Percentiles rank a stretch among this genome's conserved stretches.
These are phyloP conservation scores for Parsonsia alboflavescens DNA, from an alignment of 257 asterid genomes.

Conservation along the genomic window DNA sequence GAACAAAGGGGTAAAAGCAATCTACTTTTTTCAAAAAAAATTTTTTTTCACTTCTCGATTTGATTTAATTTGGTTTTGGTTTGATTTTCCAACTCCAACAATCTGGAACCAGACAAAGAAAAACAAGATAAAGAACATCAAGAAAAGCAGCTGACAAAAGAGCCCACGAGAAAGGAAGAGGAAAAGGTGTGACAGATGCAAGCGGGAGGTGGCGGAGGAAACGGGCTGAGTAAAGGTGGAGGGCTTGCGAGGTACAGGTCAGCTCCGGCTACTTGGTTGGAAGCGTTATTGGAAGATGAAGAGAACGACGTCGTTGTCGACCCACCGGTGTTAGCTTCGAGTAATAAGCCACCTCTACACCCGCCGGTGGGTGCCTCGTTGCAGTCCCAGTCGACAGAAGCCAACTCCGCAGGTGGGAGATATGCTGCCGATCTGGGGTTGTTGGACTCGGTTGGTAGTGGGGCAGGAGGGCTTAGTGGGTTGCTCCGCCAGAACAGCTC, in stretches of 20 bases:
- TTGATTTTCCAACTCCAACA: not conserved
- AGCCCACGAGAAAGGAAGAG: not conserved
- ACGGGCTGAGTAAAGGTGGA: slow-evolving; percentile 41
- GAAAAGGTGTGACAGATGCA: slow-evolving; percentile 50
- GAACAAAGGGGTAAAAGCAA: not conserved
- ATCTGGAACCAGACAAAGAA: not conserved
- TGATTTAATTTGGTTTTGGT: not conserved
- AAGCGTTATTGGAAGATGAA: slow-evolving; percentile 81
- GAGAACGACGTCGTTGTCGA: slow-evolving; percentile 54
- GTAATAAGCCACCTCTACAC: slow-evolving; percentile 28
- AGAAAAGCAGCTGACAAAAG: slow-evolving; percentile 9
- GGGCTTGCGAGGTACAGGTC: slow-evolving; percentile 72
- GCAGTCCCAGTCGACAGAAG: slow-evolving; percentile 9
- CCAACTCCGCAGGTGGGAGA: slow-evolving; percentile 23
- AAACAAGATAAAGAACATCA: not conserved
- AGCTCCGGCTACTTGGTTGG: slow-evolving; percentile 93
- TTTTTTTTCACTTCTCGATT: too few species aligned
- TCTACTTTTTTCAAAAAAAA: too few species aligned
- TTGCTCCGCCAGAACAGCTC: slow-evolving; percentile 85
- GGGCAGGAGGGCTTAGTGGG: slow-evolving; percentile 51
- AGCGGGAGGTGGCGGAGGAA: slow-evolving; percentile 51
- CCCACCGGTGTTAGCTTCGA: slow-evolving; percentile 22
- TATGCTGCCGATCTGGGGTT: slow-evolving; percentile 55
- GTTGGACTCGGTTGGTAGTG: slow-evolving; percentile 43
- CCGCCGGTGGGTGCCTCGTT: slow-evolving; percentile 22